Evolutionary conservation across 1,139 yeast genomes (phyloP), one percentile per base, ranked within the genome.

Genomic region (Wickerhamomyces sp.): DNA sequence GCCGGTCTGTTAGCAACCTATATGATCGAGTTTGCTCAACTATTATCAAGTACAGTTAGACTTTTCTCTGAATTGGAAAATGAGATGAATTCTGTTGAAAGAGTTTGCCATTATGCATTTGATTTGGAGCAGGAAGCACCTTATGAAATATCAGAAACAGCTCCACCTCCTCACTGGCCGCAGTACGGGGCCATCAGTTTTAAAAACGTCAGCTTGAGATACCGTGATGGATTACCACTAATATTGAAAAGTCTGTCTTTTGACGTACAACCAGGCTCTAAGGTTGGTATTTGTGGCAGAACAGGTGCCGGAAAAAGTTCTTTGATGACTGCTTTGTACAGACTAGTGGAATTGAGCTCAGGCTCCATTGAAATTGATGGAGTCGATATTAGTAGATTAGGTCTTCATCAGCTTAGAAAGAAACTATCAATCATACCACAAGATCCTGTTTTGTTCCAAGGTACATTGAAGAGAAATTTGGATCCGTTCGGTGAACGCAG

Each of bases 51-150:
- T 48, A 62, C 74, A 33, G 59, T 80, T 33, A 68, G 79, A 55
- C 67, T 81, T 5, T 61, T 68, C 44, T 84, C 95, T 1, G 81
- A 79, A 54, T 76, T 83, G 24, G 95, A 87, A 58, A 86, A 84
- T 60, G 83, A 82, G 55, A 75, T 87, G 88, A 85, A 84, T 54
- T 79, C 94, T 7, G 92, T 81, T n/a, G 96, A 88, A 63, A 74
- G 96, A 57, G 62, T 88, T 38, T 72, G 77, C 45, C 74, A 80
- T 41, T 86, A 86, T 60, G 92, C 90, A 1, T 68, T 71, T 19
- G 79, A 81, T 24, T 62, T 87, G 40, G 85, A 83, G 0, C 75
- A 72, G 48, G 92, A 83, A 54, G 79, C 82, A 0, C 66, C 74
- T 0, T 75, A 76, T 56, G 63, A 60, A 30, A 76, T 71, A 38